Evolutionary conservation across 2,329 filamentous ascomycete species (phyloP).

Genomic region (Gremmenia infestans): DNA sequence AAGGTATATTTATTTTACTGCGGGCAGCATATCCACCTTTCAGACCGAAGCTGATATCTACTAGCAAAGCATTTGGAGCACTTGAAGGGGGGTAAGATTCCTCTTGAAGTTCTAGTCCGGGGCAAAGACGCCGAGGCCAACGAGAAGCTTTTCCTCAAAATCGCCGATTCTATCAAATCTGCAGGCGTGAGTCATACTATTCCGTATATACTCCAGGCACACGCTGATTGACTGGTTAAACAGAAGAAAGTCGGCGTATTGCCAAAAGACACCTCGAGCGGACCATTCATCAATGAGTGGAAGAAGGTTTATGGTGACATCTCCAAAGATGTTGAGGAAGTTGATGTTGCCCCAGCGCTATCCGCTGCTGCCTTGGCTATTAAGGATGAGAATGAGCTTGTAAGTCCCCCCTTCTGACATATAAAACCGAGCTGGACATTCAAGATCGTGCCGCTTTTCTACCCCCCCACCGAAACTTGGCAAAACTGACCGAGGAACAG

Average conservation of each 20-base stretch:
- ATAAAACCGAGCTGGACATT: too few species aligned
- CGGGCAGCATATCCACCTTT: background rate
- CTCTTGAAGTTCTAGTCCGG: constrained; percentile 84
- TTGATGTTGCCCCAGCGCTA: constrained; percentile 77
- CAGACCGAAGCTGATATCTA: constrained; percentile 30
- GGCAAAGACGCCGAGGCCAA: constrained; percentile 91
- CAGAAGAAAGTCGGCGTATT: constrained; percentile 88
- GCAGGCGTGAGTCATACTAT: constrained; percentile 62
- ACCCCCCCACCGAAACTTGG: background rate
- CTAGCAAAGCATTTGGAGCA: constrained; percentile 88
- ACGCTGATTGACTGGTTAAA: constrained; percentile 11
- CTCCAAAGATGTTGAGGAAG: constrained; percentile 80
- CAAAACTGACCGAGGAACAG: constrained; percentile 30
- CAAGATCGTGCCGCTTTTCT: too few species aligned
- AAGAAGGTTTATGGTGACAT: constrained; percentile 74
- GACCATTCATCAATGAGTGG: constrained; percentile 95
- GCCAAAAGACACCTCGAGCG: constrained; percentile 75
- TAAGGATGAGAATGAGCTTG: constrained; percentile 91
- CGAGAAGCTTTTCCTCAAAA: constrained; percentile 80
- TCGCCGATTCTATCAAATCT: constrained; percentile 79
- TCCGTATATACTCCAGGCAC: background rate
- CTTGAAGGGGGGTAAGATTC: constrained; percentile 86
- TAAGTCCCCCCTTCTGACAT: constrained; percentile 28
- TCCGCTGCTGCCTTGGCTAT: constrained; percentile 81
- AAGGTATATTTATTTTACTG: constrained; percentile 54